phyloP scores from a whole-genome alignment of 805 yeast genomes.

The Metschnikowia kunwiensis region DNA sequence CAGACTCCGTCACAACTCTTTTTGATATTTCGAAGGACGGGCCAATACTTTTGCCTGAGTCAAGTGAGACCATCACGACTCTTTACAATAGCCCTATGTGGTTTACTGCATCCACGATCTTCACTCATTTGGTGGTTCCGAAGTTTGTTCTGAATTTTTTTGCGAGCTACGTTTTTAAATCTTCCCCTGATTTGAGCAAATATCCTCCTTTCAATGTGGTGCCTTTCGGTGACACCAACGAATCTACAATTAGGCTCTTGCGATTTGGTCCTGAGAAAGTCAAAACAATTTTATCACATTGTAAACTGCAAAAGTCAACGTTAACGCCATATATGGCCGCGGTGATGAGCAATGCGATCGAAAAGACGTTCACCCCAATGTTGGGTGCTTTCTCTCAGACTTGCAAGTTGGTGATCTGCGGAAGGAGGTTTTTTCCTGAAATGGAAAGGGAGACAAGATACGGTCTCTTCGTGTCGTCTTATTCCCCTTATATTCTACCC shows the following conservation, averaged over 20 bases:
- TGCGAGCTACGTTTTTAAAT: neutral
- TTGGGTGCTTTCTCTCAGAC: conserved; percentile 8
- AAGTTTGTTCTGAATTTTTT: conserved; percentile 1
- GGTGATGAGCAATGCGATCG: conserved; percentile 2
- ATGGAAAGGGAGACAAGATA: conserved; percentile 8
- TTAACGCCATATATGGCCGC: conserved; percentile 16
- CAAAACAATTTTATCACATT: conserved; percentile 3
- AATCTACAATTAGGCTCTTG: conserved; percentile 7
- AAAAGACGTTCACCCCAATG: conserved; percentile 4
- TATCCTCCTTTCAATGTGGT: conserved; percentile 9
- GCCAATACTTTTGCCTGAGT: conserved; percentile 1
- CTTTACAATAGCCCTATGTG: conserved; percentile 6
- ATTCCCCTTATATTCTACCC: conserved; percentile 1
- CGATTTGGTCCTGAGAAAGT: conserved; percentile 6
- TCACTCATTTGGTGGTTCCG: conserved; percentile 4
- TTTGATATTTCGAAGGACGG: conserved; percentile 5
- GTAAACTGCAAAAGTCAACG: conserved; percentile 6
- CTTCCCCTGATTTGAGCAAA: conserved; percentile 9
- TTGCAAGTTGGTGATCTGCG: conserved; percentile 10
- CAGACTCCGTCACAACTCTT: conserved; percentile 1
- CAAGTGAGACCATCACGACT: conserved; percentile 4
- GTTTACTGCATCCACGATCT: conserved; percentile 1
- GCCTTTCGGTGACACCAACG: conserved; percentile 8
- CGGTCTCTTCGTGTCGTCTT: conserved; percentile 12
- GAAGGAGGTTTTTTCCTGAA: conserved; percentile 16